Conservation (phyloP, 192 early-diverging fungal species). For the Coemansia sp. region DNA sequence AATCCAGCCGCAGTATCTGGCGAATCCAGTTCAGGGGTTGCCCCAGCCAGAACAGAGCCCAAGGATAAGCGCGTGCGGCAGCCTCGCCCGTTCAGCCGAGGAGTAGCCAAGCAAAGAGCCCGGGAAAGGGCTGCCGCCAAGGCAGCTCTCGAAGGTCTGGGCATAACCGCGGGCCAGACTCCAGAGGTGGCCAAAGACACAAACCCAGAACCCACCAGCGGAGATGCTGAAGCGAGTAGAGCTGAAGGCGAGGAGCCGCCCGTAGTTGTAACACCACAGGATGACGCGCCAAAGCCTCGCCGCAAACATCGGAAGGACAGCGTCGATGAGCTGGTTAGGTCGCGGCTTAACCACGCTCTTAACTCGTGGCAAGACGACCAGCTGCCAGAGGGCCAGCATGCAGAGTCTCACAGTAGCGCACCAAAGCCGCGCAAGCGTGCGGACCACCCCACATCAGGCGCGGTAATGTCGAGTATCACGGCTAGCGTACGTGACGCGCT, state of each 20-base stretch:
- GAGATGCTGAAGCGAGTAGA: neutral
- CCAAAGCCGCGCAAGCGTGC: constrained; percentile 17
- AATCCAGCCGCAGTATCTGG: constrained; percentile 53
- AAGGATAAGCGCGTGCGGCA: constrained; percentile 24
- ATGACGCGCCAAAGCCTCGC: constrained; percentile 7
- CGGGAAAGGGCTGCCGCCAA: constrained; percentile 13
- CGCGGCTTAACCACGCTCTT: constrained; percentile 35
- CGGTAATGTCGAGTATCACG: constrained; percentile 36
- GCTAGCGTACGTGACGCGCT: constrained; percentile 51
- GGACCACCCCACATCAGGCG: constrained; percentile 2
- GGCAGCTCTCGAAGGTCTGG: neutral
- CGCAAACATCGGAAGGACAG: constrained; percentile 51
- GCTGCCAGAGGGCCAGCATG: neutral
- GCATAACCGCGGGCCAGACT: neutral
- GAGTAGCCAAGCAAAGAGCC: constrained; percentile 15
- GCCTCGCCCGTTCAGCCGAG: constrained; percentile 11
- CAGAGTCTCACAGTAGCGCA: neutral
- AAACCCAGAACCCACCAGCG: neutral
- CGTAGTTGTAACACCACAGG: neutral
- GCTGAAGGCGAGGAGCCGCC: neutral
- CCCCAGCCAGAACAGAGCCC: constrained; percentile 18
- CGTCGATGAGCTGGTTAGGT: constrained; percentile 55
- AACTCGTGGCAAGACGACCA: constrained; percentile 19
- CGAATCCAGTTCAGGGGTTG: constrained; percentile 13
- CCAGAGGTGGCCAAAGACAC: neutral